Evolutionary conservation across 2,329 filamentous ascomycete species (phyloP).

Genomic region (Trichoderma atrobrunneum): DNA sequence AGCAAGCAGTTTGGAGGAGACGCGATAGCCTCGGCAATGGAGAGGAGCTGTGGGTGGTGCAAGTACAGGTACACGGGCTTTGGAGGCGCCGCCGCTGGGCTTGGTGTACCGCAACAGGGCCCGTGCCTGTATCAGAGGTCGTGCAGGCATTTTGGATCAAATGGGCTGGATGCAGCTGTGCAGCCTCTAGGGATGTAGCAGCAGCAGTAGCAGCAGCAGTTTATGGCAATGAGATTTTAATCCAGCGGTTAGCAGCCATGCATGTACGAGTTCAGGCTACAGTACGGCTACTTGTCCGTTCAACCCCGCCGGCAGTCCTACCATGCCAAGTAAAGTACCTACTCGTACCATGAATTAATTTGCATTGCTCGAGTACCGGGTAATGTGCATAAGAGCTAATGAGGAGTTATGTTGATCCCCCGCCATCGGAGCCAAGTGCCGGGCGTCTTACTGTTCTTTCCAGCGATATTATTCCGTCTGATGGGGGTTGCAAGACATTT

Average conservation of each 20-base stretch:
- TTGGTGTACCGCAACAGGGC: neutral
- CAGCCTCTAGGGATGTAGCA: neutral
- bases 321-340: neutral
- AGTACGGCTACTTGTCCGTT: neutral
- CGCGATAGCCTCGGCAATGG: neutral
- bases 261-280: neutral
- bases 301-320: neutral
- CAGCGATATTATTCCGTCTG: neutral
- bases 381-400: neutral
- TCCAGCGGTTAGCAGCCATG: neutral
- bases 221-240: neutral
- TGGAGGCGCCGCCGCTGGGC: too few relatives aligned
- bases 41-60: neutral
- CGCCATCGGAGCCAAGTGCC: neutral
- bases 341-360: neutral
- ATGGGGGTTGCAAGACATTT: neutral
- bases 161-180: neutral
- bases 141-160: neutral
- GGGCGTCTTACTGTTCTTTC: neutral
- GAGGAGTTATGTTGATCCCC: neutral
- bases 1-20: neutral
- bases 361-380: neutral
- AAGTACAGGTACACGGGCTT: neutral
- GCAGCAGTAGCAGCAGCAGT: neutral
- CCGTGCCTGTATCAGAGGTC: slow-evolving; percentile 3